Conservation (phyloP, 2,329 filamentous ascomycete species). For the Calonectria naviculata region DNA sequence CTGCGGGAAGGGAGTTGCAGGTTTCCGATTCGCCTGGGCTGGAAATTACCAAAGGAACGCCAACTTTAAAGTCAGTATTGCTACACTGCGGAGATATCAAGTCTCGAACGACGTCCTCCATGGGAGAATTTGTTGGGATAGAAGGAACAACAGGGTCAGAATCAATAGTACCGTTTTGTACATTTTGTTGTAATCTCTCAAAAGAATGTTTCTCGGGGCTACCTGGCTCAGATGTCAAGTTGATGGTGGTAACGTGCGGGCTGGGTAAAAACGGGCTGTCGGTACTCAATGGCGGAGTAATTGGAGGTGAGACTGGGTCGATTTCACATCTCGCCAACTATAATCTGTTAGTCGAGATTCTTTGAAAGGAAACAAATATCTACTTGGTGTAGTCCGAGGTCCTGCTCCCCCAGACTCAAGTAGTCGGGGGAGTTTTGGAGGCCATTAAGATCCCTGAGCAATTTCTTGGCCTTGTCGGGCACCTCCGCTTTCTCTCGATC, state of each 20-base stretch:
- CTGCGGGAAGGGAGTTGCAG: neutral
- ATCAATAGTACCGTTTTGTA: constrained; percentile 26
- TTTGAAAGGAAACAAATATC: neutral
- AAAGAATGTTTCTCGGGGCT: constrained; percentile 31
- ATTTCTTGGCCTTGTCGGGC: neutral
- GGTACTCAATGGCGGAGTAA: constrained; percentile 39
- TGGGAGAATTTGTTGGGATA: constrained; percentile 26
- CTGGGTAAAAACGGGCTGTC: constrained; percentile 34
- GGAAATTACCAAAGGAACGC: constrained; percentile 35
- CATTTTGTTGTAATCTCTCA: constrained; percentile 17
- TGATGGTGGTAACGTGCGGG: constrained; percentile 32
- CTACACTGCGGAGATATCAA: neutral
- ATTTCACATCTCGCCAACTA: constrained; percentile 6
- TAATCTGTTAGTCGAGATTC: neutral
- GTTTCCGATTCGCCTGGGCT: constrained; percentile 21
- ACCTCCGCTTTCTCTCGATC: constrained; percentile 34
- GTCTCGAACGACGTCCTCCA: constrained; percentile 1
- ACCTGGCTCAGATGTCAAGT: constrained; percentile 44
- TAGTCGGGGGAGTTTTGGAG: neutral
- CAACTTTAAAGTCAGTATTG: constrained; percentile 28
- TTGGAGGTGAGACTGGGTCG: constrained; percentile 40
- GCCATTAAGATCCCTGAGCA: neutral
- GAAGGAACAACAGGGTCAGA: constrained; percentile 30
- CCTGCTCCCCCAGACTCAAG: neutral
- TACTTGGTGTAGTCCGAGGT: constrained; percentile 20